Evolutionary conservation across 371 early-diverging fungal species (phyloP), one percentile per base, ranked within the genome.

Genomic region (Mucor lusitanicus): DNA sequence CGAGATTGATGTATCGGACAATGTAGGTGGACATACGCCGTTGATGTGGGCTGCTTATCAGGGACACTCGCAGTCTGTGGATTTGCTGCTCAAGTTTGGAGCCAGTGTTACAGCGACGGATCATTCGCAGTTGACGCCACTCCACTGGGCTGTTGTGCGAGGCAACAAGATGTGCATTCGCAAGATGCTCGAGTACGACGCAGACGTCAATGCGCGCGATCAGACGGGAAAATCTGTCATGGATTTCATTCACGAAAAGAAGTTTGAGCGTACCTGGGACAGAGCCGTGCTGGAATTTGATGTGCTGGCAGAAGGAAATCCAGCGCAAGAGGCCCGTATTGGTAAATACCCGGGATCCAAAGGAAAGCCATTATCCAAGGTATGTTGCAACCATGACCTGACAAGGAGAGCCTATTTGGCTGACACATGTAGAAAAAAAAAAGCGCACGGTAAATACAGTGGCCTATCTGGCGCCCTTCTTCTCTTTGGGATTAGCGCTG

Each of bases 31-130:
- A 2, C 90, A 94, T 37, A 97, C 99, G 15, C 88, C 95, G 27
- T 76, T 98, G 37, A 95, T 97, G 94, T 98, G 97, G 97, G 92
- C 95, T 1, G 92, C 92, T 0, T 97, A 96, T 75, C 94, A 94
- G 73, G 94, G 93, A 1, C 92, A 92, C 72, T 74, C 80, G 57
- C 71, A 90, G 65, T 79, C 87, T 27, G 83, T 93, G 8, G 86
- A 88, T 55, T 78, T 91, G 33, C 74, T 97, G 32, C 63, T 96
- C 33, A 77, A 83, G 42, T 77, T 88, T 39, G 91, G 91, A 13
- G 95, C 96, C 0, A 79, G 75, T 12, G 74, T 94, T 9, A 80
- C 89, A 32, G 81, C 87, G 17, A 78, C 73, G 40, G 97, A 97
- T 67, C 76, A 83, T 46, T 86, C 88, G 17, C 90, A 91, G 42